Evolutionary conservation across 2,329 filamentous ascomycete genomes (phyloP), one percentile per base, ranked within the genome.

Genomic region (Chalaropsis thielavioides): DNA sequence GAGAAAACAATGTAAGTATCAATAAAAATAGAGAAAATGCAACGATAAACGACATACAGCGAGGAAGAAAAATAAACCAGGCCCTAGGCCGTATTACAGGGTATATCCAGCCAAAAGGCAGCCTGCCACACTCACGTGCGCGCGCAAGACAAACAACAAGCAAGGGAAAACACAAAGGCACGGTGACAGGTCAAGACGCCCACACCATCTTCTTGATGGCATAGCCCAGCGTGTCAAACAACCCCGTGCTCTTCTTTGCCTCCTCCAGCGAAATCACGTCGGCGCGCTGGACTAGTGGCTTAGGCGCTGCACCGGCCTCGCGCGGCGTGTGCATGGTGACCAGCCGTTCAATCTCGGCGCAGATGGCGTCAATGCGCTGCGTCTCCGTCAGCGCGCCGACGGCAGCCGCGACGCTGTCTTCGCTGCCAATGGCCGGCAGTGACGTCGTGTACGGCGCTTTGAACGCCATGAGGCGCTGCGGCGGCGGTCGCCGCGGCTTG

Each of bases 161-260:
- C n/a, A n/a, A n/a, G n/a, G n/a, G n/a, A n/a, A n/a, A n/a, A n/a
- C n/a, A n/a, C n/a, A n/a, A n/a, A n/a, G n/a, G n/a, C n/a, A n/a
- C n/a, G n/a, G n/a, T 5, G 13, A 24, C 24, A 27, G 15, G 13
- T 63, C 54, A 65, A 68, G 71, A 81, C 60, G 82, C 82, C 94
- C 94, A 97, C 13, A 99, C 91, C 73, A 97, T 76, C 78, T 90
- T 95, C 82, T 96, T 96, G 71, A 97, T 80, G 67, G 87, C 88
- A 77, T 97, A 91, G 1, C 91, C 90, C 71, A 95, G 76, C 73
- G 92, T 87, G 75, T 96, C 92, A 63, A 97, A 74, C 70, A 95
- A 80, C 0, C 91, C 89, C 0, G 92, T 96, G 67, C 87, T 91
- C 77, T 83, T 88, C 80, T 84, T 92, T 65, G 94, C 94, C 72